Base-by-base conservation (phyloP, 2,329 filamentous ascomycete genomes). In the Purpureocillium lavendulum region DNA sequence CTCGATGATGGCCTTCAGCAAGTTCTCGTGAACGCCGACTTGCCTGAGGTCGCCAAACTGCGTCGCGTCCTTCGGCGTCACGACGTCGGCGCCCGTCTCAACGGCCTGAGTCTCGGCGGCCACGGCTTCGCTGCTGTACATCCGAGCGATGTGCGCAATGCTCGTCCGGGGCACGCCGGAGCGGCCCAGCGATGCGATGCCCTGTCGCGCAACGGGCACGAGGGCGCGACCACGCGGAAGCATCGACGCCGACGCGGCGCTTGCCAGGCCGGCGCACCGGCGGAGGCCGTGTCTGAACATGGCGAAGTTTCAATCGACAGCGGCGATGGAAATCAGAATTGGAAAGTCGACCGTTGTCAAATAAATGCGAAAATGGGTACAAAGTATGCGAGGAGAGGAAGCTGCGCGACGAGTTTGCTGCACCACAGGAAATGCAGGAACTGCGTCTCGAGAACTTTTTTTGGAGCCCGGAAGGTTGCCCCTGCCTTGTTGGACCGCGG, bases 1-100 rank as follows among this genome's bases (percentile, higher is more conserved):
- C 5, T 74, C 50, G 2, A 76, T 84, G 50, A 98, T 80, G 18
- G 82, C 73, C 4, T 69, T 55, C 46, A 94, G 70, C 38, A 96
- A 63, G 43, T 70, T 76, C 17, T 62, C 55, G 54, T 89, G 70
- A 32, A 94, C 74, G 26, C 69, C 71, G 14, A 70, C 47, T 2
- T 52, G 42, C 3, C 45, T 31, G 10, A 79, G 61, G 2, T 75
- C 67, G 10, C 46, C 47, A 47, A 79, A 79, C 5, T 56, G 53
- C 17, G 60, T 58, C 39, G 61, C 36, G 11, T 56, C 52, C 12
- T 49, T 56, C 2, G 49, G 40, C 9, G 53, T 18, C 17, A 37
- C 40, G 6, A 30, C 39, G 8, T 44, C 36, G 8, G 44, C 36
- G 21, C 21, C 34, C 9, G 18, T 18, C 28, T 36, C 30, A 3